A percentile compares a stretch with the other conserved stretches of the same genome.
Evolutionary conservation across 257 asterid species (phyloP).

Genomic region (Penstemon newberryi): DNA sequence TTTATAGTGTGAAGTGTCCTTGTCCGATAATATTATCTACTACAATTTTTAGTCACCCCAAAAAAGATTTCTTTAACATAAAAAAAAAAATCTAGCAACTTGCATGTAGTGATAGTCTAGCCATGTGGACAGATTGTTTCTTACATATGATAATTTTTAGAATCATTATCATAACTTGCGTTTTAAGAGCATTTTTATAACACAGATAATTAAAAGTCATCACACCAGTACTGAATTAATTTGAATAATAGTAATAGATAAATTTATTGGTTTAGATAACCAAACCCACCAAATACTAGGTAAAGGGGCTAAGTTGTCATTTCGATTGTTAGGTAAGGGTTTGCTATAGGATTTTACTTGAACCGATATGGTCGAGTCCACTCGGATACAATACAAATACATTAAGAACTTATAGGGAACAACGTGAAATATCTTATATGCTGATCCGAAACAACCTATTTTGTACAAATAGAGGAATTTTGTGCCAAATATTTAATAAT

Average conservation of each 20-base stretch:
- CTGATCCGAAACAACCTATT: too few species aligned
- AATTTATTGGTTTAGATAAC: conserved; percentile 36
- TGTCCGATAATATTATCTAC: background rate
- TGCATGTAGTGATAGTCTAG: conserved; percentile 33
- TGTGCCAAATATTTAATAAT: too few species aligned
- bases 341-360: background rate
- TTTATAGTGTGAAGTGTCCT: conserved; percentile 4
- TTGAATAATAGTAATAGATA: conserved; percentile 9
- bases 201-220: conserved; percentile 27
- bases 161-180: conserved; percentile 30
- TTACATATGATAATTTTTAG: conserved; percentile 1
- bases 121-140: conserved; percentile 62
- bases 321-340: conserved; percentile 23
- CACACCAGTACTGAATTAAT: conserved; percentile 29
- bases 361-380: background rate
- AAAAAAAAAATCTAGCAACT: conserved; percentile 28
- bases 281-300: conserved; percentile 32
- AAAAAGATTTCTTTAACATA: conserved; percentile 21
- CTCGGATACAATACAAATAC: too few species aligned
- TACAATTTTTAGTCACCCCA: conserved; percentile 22
- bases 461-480: too few species aligned
- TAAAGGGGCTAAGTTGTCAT: conserved; percentile 17
- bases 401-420: too few species aligned
- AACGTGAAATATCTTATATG: too few species aligned
- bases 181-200: conserved; percentile 12